These are phyloP conservation scores for Leccinum aurantiacum DNA, from an alignment of 768 basidiomycete genomes.

Conservation along the genomic window DNA sequence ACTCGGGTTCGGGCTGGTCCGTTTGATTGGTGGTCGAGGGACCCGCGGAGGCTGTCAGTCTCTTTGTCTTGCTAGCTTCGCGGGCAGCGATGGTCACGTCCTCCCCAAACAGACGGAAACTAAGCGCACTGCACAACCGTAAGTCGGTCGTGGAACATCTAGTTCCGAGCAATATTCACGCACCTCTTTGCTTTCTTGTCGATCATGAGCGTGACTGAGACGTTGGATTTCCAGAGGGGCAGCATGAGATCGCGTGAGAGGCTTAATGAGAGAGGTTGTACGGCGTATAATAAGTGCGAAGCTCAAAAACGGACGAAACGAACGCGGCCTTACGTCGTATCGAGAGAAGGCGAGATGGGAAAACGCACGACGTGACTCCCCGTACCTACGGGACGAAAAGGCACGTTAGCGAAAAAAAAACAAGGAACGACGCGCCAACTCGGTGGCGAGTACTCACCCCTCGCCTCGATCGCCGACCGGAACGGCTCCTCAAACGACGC, in stretches of 20 bases:
- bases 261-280: constrained; percentile 34
- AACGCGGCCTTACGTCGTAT: constrained; percentile 47
- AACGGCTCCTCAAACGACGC: constrained; percentile 64
- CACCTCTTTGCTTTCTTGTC: constrained; percentile 97
- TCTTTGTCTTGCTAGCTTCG: constrained; percentile 34
- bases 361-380: constrained; percentile 79
- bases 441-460: constrained; percentile 38
- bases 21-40: neutral
- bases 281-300: neutral
- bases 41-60: neutral
- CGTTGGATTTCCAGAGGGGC: constrained; percentile 94
- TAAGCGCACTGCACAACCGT: constrained; percentile 63
- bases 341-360: constrained; percentile 49
- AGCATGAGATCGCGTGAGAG: constrained; percentile 79
- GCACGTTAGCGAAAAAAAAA: neutral
- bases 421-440: neutral
- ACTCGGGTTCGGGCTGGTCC: neutral
- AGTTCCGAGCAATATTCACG: constrained; percentile 9
- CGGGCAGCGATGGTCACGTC: constrained; percentile 64
- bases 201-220: constrained; percentile 87
- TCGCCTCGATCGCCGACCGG: constrained; percentile 47
- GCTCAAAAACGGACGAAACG: neutral
- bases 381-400: constrained; percentile 39
- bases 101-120: constrained; percentile 77
- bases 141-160: neutral